Evolutionary conservation across 208 protist genomes (phyloP), one percentile per base, ranked within the genome.

Genomic region (Strigomonas galati): DNA sequence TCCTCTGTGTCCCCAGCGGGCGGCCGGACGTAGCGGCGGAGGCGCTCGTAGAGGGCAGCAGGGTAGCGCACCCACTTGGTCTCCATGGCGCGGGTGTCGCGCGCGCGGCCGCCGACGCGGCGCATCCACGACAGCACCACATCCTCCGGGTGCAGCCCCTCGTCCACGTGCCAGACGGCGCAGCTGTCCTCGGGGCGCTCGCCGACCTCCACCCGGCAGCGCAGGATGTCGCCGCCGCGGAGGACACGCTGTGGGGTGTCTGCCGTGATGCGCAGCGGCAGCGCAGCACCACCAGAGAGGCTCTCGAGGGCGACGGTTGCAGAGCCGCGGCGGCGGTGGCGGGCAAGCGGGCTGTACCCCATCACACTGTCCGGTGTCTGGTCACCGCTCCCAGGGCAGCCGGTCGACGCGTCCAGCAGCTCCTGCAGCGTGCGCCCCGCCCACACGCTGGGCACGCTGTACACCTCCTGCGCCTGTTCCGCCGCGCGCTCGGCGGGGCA

Each of bases 81-180:
- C 44, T 86, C 80, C 28, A 51, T 28, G 26, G 62, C 73, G 24
- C 67, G 58, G 14, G 76, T 76, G 59, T 82, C 80, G 7, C 80
- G 72, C 17, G 80, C 80, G 23, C 73, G 69, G 14, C 73, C 64
- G 10, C 71, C 63, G 19, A 86, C 62, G 12, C 76, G 75, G 1
- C 76, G 76, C 76, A 86, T 86, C 80, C 80, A 86, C 23, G 69
- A 69, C 54, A 86, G 30, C 5, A 76, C 65, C 24, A 82, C 28
- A 53, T 86, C 80, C 68, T 82, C 80, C 37, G 76, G 70, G 0
- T 62, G 73, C 27, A 86, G 51, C 28, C 10, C 27, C 46, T 70
- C 63, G 55, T 82, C 80, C 17, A 82, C 60, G 51, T 82, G 81
- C 80, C 80, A 86, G 64, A 65, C 68, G 28, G 71, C 75, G 12